These are phyloP conservation scores for Neurospora sp. DNA, from an alignment of 2,329 filamentous ascomycete species.

Conservation along the genomic window DNA sequence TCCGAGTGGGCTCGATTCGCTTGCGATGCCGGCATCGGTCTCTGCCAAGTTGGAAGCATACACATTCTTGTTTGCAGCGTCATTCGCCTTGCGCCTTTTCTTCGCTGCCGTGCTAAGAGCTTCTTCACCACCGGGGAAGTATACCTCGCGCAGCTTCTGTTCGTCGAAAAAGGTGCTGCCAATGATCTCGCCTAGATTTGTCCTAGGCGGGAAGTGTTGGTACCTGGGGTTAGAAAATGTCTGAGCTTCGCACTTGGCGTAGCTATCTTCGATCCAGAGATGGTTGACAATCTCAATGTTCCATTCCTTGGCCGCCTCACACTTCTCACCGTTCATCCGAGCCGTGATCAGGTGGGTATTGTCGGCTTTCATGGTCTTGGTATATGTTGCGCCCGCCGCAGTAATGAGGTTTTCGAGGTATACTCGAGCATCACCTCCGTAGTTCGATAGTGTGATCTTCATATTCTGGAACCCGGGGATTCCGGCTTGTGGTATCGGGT, in stretches of 20 bases:
- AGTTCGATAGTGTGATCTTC: constrained; percentile 88
- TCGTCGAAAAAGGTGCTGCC: constrained; percentile 78
- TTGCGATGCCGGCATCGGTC: constrained; percentile 31
- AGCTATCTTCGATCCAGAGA: constrained; percentile 95
- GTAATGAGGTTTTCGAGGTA: constrained; percentile 89
- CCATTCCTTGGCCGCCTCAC: constrained; percentile 86
- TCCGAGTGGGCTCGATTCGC: constrained; percentile 24
- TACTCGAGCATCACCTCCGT: constrained; percentile 84
- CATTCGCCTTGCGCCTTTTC: constrained; percentile 40
- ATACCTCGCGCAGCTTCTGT: constrained; percentile 49
- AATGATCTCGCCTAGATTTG: constrained; percentile 86
- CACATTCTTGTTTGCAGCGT: constrained; percentile 42
- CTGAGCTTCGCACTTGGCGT: constrained; percentile 75
- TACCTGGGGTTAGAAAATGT: constrained; percentile 66
- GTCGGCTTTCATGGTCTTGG: constrained; percentile 87
- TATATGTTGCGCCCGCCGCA: constrained; percentile 78
- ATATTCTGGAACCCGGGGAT: constrained; percentile 70
- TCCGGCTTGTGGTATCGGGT: constrained; percentile 68
- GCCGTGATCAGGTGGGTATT: constrained; percentile 96
- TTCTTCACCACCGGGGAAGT: constrained; percentile 54
- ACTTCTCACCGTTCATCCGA: constrained; percentile 84
- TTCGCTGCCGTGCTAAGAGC: constrained; percentile 32
- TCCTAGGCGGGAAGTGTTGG: constrained; percentile 76
- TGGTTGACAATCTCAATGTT: constrained; percentile 85
- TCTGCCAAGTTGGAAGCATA: constrained; percentile 34